Base-by-base conservation (phyloP, 2,329 filamentous ascomycete species). In the Pyrenophora tritici-repentis region DNA sequence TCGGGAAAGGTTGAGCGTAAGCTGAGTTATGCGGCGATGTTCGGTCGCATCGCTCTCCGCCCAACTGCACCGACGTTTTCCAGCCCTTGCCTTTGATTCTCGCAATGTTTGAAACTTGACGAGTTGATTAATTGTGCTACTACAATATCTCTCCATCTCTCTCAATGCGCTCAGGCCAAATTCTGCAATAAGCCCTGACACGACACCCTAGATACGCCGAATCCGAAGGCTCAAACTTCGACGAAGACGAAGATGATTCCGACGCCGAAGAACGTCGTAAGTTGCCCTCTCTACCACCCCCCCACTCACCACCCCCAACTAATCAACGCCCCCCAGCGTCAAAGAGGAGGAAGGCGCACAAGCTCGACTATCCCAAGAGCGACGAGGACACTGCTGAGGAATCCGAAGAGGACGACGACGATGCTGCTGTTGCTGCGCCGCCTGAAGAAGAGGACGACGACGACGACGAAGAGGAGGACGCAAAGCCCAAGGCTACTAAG, bases 401-500 rank as follows among this genome's bases (percentile, higher is more conserved):
- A 3, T 61, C 72, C 26, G 26, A 55, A 20, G 40, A 47, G 36
- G 47, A 35, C 33, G 52, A 40, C 10, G 40, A 52, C 3, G 50
- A 53, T 2, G 50, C 50, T 9, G 46, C 50, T 8, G 50, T 32
- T 9, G 44, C 44, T 12, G 50, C 32, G n/a, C 40, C 45, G n/a
- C n/a, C n/a, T 20, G 63, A 68, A 4, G 69, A 71, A 17, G 66
- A 63, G 1, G 62, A 68, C 6, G 70, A 72, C 9, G 65, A 73
- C 26, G 61, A 69, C 7, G 66, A 65, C 7, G 61, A 67, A 6
- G 63, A 73, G 38, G 65, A 73, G 37, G 61, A 69, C 16, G 69
- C 73, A 42, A 76, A 66, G 33, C 60, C 63, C 32, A 59, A 65
- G 55, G 56, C 74, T 46, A 66, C 78, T 63, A 73, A 71, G 63